Evolutionary conservation across 805 yeast species (phyloP).

Genomic region (Ogataea naganishii): DNA sequence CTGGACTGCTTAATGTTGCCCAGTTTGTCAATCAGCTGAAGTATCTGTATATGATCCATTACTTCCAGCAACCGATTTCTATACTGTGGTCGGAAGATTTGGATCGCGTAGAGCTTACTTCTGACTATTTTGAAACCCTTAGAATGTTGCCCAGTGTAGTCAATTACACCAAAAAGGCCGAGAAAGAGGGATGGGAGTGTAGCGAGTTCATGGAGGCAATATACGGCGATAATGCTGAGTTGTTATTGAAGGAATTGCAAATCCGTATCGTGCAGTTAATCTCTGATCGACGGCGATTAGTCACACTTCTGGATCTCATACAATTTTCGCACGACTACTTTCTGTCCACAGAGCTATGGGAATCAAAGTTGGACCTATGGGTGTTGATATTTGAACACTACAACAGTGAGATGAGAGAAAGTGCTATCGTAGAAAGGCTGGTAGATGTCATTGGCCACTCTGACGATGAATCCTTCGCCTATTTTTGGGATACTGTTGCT

Average conservation of each 20-base stretch:
- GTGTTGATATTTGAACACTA: slow-evolving; percentile 14
- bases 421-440: slow-evolving; percentile 7
- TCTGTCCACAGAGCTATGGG: slow-evolving; percentile 18
- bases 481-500: slow-evolving; percentile 12
- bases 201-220: too few relatives aligned
- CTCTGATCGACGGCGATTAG: too few relatives aligned
- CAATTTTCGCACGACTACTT: slow-evolving; percentile 18
- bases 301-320: slow-evolving; percentile 18
- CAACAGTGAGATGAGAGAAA: slow-evolving; percentile 5
- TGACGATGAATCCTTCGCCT: slow-evolving; percentile 7
- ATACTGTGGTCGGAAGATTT: slow-evolving; percentile 24
- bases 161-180: too few relatives aligned
- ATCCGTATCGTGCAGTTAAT: too few relatives aligned
- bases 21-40: slow-evolving; percentile 23
- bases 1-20: slow-evolving; percentile 15
- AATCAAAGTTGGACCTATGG: slow-evolving; percentile 20
- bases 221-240: too few relatives aligned
- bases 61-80: slow-evolving; percentile 23
- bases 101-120: slow-evolving; percentile 12
- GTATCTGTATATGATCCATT: slow-evolving; percentile 24
- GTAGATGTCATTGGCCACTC: slow-evolving; percentile 2
- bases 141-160: slow-evolving; percentile 20
- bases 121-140: slow-evolving; percentile 17
- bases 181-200: too few relatives aligned
- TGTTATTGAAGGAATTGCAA: too few relatives aligned